Evolutionary conservation across 129 eudicot species (phyloP).

Genomic region (Mikania micrantha): DNA sequence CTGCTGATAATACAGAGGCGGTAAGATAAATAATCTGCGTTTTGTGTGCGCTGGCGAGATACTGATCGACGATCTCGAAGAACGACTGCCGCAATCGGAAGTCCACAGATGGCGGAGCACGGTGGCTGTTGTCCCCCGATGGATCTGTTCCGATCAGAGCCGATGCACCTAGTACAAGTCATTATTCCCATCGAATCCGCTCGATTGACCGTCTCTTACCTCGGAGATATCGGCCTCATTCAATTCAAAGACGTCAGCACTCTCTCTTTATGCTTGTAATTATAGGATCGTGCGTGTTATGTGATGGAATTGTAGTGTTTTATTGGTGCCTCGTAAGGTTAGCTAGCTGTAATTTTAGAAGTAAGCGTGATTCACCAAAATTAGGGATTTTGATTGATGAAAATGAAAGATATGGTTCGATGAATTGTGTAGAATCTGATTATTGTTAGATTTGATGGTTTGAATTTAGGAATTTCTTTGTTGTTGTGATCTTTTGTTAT

Average conservation of each 20-base stretch:
- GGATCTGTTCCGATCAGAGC: conserved; percentile 97
- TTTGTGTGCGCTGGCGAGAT: neutral
- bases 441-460: neutral
- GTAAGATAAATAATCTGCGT: neutral
- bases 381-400: neutral
- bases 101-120: conserved; percentile 6
- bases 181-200: conserved; percentile 90
- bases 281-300: neutral
- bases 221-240: conserved; percentile 82
- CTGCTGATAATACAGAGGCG: conserved; percentile 25
- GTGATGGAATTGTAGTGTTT: conserved; percentile 3
- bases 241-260: conserved; percentile 85
- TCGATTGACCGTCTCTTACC: conserved; percentile 77
- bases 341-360: neutral
- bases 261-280: neutral
- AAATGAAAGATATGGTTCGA: neutral
- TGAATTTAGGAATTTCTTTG: neutral
- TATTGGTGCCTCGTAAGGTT: neutral
- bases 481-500: neutral
- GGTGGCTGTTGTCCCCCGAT: conserved; percentile 86
- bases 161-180: conserved; percentile 91
- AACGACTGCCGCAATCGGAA: conserved; percentile 6
- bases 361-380: neutral
- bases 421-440: conserved; percentile 1
- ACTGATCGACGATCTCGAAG: conserved; percentile 28